Evolutionary conservation across 179 eudicot genomes (phyloP).

Genomic region (Dionaea muscipula): DNA sequence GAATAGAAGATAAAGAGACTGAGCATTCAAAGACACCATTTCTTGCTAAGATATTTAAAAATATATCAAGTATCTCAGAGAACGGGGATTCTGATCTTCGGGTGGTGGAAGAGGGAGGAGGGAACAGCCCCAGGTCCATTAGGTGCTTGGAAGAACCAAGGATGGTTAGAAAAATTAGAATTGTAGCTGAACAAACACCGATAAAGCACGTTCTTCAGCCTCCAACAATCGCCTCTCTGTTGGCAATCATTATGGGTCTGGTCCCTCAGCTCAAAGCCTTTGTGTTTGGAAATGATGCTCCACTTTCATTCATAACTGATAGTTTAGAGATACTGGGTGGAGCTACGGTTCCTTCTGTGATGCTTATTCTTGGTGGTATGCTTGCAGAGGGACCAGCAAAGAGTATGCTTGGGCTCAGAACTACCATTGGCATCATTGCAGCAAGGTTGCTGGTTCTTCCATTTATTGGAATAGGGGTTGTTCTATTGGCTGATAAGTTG

Average conservation of each 20-base stretch:
- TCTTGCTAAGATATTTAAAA: slow-evolving; percentile 44
- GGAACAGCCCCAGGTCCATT: slow-evolving; percentile 41
- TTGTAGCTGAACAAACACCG: slow-evolving; percentile 65
- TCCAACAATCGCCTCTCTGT: slow-evolving; percentile 60
- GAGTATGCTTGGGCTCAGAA: slow-evolving; percentile 52
- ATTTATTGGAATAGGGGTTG: slow-evolving; percentile 55
- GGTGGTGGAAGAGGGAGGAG: slow-evolving; percentile 25
- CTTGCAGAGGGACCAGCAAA: slow-evolving; percentile 74
- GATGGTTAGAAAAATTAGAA: slow-evolving; percentile 50
- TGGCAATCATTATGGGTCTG: slow-evolving; percentile 58
- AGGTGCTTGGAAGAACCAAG: slow-evolving; percentile 67
- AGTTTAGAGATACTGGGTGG: slow-evolving; percentile 71
- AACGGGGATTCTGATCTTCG: slow-evolving; percentile 34
- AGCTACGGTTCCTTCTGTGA: slow-evolving; percentile 78
- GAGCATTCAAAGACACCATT: slow-evolving; percentile 61
- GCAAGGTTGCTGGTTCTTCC: slow-evolving; percentile 70
- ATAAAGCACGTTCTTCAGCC: slow-evolving; percentile 61
- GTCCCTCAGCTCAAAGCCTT: slow-evolving; percentile 51
- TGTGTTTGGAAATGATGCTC: slow-evolving; percentile 54
- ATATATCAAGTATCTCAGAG: slow-evolving; percentile 29
- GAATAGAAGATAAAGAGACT: slow-evolving; percentile 63
- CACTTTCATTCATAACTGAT: slow-evolving; percentile 43
- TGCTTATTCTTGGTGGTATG: slow-evolving; percentile 87
- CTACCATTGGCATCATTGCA: slow-evolving; percentile 52
- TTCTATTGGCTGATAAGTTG: slow-evolving; percentile 41